A percentile compares a stretch with the other conserved stretches of the same genome.
These are phyloP conservation scores for Quercus suber DNA, from an alignment of 306 rosid genomes.

Conservation along the genomic window DNA sequence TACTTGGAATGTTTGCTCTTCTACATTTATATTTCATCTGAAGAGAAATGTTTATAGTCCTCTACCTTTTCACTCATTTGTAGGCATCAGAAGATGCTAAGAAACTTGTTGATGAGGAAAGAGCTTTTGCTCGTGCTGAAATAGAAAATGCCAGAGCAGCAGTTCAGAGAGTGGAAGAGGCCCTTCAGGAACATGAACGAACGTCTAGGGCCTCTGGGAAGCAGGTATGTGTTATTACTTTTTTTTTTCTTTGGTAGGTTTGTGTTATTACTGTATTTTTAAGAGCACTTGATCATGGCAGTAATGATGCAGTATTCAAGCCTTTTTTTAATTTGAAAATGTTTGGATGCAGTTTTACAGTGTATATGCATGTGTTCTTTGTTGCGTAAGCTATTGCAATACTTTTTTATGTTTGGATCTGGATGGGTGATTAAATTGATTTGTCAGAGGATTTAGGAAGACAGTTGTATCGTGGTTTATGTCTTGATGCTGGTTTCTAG, in stretches of 20 bases:
- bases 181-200: constrained; percentile 78
- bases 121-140: constrained; percentile 96
- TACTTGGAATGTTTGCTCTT: too few relatives aligned
- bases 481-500: too few relatives aligned
- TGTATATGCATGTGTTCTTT: too few relatives aligned
- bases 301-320: neutral
- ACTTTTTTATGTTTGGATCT: too few relatives aligned
- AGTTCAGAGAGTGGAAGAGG: constrained; percentile 87
- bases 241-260: constrained; percentile 43
- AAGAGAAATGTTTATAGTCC: neutral
- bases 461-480: too few relatives aligned
- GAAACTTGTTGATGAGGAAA: constrained; percentile 80
- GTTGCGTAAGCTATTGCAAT: too few relatives aligned
- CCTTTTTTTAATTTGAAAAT: neutral
- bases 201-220: constrained; percentile 68
- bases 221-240: constrained; percentile 50
- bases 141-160: constrained; percentile 91
- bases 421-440: too few relatives aligned
- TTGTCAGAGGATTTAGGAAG: too few relatives aligned
- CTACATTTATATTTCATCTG: too few relatives aligned
- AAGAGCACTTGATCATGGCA: neutral
- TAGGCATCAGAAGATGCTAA: constrained; percentile 96
- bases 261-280: constrained; percentile 19
- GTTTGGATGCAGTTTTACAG: neutral
- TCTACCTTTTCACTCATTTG: constrained; percentile 24